Evolutionary conservation across 2,329 filamentous ascomycete species (phyloP), one percentile per base, ranked within the genome.

Genomic region (Aspergillus latus): DNA sequence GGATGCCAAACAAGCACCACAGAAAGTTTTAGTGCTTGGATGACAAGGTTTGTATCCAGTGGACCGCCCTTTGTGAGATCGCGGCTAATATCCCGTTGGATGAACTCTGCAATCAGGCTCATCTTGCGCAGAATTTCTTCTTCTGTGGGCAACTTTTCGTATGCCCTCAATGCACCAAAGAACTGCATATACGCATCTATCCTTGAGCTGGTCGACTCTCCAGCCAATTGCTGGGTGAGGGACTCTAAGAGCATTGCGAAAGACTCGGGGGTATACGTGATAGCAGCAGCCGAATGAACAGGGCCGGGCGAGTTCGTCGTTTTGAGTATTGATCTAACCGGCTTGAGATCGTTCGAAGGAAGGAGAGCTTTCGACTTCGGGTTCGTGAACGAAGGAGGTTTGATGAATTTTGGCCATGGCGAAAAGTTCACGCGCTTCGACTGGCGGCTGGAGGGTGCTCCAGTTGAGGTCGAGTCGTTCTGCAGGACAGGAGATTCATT

Each of bases 111-210:
- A 57, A 97, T 82, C 2, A 90, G 75, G 9, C 82, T 81, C 80
- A 97, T 88, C 72, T 94, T 95, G 49, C 84, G 83, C 56, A 85
- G 82, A 53, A 96, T 78, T 9, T 86, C 86, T 54, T 88, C 84
- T 36, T 85, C 78, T 62, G 94, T 88, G 0, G 92, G 92, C 11
- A 95, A 76, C 63, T 90, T 89, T 60, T 92, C 90, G 56, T 93
- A 96, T 5, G 88, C 83, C 70, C 90, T 89, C 64, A 97, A 78
- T 3, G 88, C 86, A 34, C 86, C 83, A 32, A 88, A 84, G 44
- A 99, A 79, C 66, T 88, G 88, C 69, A 87, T 86, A 68, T 99
- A 97, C 48, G 92, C 90, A 75, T 99, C 94, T 32, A 94, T 74
- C 63, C 88, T 88, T 10, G 85, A 86, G 56, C 86, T 83, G 52